Evolutionary conservation across 106 monocot species (phyloP), one percentile per base, ranked within the genome.

Genomic region (Dendrobium catenatum): DNA sequence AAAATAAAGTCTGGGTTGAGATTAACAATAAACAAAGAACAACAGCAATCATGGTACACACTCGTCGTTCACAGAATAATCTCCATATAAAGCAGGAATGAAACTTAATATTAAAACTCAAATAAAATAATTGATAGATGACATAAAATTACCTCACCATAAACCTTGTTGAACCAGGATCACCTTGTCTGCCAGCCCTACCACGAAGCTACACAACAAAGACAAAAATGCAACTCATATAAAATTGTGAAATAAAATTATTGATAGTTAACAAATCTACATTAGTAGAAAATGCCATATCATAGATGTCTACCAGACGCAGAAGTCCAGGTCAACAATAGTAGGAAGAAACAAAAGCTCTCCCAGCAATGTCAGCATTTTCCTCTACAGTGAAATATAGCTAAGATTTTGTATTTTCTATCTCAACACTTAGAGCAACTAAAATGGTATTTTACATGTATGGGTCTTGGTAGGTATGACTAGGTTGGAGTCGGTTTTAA

Each of bases 111-210:
- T 20, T 44, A 18, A 73, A 19, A 42, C 4, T 41, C 29, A 11
- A n/a, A 74, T 42, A 13, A 43, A 43, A 43, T 29, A 43, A 42
- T 74, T 6, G 8, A 80, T 31, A 5, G 18, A 31, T 64, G 72
- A 26, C 40, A 29, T 68, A 79, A 82, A 24, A 77, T 15, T 93
- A 99, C 99, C 99, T 99, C 58, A 99, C 95, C 93, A 99, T 91
- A 84, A 99, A 99, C 83, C 99, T 90, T 85, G 99, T 99, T 75
- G 99, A 99, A 27, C 99, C 99, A 75, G 95, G 99, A 86, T 99
- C 95, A 73, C 99, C 99, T 84, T 95, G 99, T 83, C 99, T 91
- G 43, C 93, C 99, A 46, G 99, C 95, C 88, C 99, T 91, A 37
- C 99, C 99, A 73, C 99, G 91, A 73, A 99, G 90, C 95, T 99